Conservation (phyloP, 164 flowering plant genomes). For the Dillenia turbinata region DNA sequence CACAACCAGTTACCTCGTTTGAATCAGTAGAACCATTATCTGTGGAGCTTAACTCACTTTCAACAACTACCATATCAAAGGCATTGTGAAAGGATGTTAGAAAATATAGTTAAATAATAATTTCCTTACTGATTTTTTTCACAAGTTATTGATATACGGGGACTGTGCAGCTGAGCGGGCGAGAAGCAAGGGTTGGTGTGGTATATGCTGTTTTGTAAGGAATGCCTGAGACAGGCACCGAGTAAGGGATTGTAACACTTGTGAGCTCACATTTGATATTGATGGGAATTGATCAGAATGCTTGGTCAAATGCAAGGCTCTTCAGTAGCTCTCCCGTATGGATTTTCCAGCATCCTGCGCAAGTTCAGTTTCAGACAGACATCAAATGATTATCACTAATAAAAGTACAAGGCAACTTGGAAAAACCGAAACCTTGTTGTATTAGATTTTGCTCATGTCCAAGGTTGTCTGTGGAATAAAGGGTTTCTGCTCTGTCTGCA, state of each 20-base stretch:
- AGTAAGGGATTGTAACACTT: constrained; percentile 23
- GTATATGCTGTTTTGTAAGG: constrained; percentile 35
- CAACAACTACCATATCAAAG: too few species aligned
- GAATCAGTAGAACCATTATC: too few species aligned
- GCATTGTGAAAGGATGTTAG: too few species aligned
- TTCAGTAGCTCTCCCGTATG: constrained; percentile 67
- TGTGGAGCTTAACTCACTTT: too few species aligned
- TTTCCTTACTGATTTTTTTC: too few species aligned
- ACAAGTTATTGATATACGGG: constrained; percentile 26
- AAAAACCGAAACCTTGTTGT: constrained; percentile 42
- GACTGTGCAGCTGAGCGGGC: constrained; percentile 27
- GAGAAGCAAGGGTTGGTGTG: constrained; percentile 39
- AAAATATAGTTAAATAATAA: too few species aligned
- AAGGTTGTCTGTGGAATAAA: constrained; percentile 51
- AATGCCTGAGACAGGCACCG: constrained; percentile 32
- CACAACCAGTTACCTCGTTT: too few species aligned
- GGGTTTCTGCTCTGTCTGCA: constrained; percentile 53
- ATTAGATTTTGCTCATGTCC: constrained; percentile 62
- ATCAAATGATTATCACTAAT: too few species aligned
- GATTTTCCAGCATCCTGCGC: constrained; percentile 68
- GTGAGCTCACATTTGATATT: constrained; percentile 33
- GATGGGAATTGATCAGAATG: constrained; percentile 39
- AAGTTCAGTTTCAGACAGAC: too few species aligned
- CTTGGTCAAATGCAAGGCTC: constrained; percentile 58
- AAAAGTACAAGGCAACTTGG: too few species aligned